Percentiles rank a stretch among this genome's conserved stretches.
phyloP scores from a whole-genome alignment of 371 early-diverging fungal species.

The Circinella minor region DNA sequence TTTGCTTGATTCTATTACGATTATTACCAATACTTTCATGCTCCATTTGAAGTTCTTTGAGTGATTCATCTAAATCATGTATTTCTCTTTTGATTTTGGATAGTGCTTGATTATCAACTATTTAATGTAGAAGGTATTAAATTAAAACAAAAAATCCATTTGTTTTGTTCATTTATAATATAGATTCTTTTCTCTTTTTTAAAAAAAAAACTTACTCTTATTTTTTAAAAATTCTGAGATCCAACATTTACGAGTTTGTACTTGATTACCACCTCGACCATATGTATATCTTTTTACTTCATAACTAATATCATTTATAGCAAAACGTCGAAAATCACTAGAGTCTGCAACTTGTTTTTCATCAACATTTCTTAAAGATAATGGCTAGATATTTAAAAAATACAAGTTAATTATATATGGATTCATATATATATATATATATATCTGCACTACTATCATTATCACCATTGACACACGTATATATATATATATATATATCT shows the following conservation, averaged over 20 bases:
- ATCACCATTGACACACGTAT: neutral
- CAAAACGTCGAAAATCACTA: conserved; percentile 46
- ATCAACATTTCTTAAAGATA: conserved; percentile 45
- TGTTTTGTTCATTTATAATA: neutral
- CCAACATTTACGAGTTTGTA: neutral
- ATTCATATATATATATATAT: neutral
- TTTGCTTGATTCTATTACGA: neutral
- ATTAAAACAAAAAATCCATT: too few relatives aligned
- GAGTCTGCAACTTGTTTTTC: conserved; percentile 44
- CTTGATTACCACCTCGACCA: conserved; percentile 41
- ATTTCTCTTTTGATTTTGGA: conserved; percentile 19
- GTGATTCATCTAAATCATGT: neutral
- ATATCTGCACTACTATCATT: too few relatives aligned
- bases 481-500: conserved; percentile 13
- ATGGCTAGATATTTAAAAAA: conserved; percentile 35
- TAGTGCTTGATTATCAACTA: conserved; percentile 38
- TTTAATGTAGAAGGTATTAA: neutral
- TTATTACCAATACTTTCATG: conserved; percentile 30
- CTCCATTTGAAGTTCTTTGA: conserved; percentile 4
- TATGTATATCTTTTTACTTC: conserved; percentile 54
- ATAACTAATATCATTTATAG: conserved; percentile 55
- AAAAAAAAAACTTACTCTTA: neutral
- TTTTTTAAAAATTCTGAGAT: neutral
- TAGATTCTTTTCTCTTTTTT: neutral
- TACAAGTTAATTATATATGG: neutral